Evolutionary conservation across 441 rosid genomes (phyloP).

Genomic region (Macaranga tanarius): DNA sequence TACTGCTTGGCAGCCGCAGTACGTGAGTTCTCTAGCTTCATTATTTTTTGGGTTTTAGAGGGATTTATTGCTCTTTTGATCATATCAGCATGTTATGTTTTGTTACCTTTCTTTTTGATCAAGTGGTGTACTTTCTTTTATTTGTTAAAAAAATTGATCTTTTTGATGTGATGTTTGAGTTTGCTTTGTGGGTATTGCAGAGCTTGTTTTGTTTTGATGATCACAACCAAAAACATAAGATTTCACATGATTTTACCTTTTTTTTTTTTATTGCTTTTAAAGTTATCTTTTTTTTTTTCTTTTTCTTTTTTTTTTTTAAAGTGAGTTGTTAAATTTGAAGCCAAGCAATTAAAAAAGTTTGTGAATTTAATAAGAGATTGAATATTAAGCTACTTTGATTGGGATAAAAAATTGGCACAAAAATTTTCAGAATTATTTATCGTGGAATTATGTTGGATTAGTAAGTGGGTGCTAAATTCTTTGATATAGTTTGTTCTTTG

Average conservation of each 20-base stretch:
- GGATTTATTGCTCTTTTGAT: background rate
- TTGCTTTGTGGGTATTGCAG: background rate
- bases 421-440: background rate
- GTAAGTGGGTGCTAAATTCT: background rate
- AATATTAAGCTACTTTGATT: conserved; percentile 1
- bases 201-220: background rate
- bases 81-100: background rate
- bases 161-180: conserved; percentile 3
- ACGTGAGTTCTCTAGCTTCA: conserved; percentile 6
- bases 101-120: conserved; percentile 1
- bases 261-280: background rate
- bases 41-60: background rate
- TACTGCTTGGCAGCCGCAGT: background rate
- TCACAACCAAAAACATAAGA: background rate
- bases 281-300: no score
- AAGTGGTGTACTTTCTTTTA: background rate
- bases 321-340: background rate
- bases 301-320: background rate
- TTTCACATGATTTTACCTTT: background rate
- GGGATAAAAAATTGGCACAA: conserved; percentile 2
- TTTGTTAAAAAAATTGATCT: background rate
- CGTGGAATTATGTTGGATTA: background rate
- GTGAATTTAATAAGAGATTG: background rate
- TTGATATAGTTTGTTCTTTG: background rate
- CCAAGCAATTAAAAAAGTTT: background rate